Base-by-base conservation (phyloP, 768 basidiomycete species). In the Termitomyces sp. region DNA sequence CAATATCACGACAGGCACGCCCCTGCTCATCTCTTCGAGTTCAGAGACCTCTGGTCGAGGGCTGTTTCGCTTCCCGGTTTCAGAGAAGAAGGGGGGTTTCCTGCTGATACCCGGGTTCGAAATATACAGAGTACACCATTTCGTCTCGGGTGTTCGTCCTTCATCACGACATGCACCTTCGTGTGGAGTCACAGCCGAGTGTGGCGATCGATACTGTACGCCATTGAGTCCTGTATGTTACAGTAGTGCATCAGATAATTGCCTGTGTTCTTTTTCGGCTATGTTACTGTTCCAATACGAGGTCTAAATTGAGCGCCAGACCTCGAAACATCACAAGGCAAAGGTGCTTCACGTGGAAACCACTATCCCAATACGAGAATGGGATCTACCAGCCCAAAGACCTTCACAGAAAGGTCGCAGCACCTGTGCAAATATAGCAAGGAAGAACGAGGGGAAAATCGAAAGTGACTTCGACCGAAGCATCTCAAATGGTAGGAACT, bases 111-210 rank as follows among this genome's bases (percentile, higher is more conserved):
- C 47, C 38, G 23, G 23, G 23, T 23, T 23, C 23, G 2, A 2
- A 23, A 2, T 23, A 23, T 23, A 23, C 23, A 23, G 2, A 23
- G 23, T 23, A 23, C 23, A 23, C 23, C 2, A 23, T 23, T 23
- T 23, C 23, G 23, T 23, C 23, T 23, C 23, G 23, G 23, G 23
- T 23, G 23, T 23, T 23, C 23, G 1, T 19, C 51, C 55, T 35
- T 11, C 10, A 12, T 49, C 33, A 26, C 47, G 46, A n/a, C 47
- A 54, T 41, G 55, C 52, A 19, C 14, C 35, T 50, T 57, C 59
- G 21, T 33, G 21, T 4, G 28, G 15, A 8, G 1, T 47, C 45
- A 30, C 41, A 15, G 21, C 23, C 3, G 47, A 49, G 8, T 12
- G 17, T 31, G 47, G 7, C 26, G 23, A 26, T 28, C 9, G 19